These are phyloP conservation scores for Aleurites moluccanus DNA, from an alignment of 441 rosid species.

Conservation along the genomic window DNA sequence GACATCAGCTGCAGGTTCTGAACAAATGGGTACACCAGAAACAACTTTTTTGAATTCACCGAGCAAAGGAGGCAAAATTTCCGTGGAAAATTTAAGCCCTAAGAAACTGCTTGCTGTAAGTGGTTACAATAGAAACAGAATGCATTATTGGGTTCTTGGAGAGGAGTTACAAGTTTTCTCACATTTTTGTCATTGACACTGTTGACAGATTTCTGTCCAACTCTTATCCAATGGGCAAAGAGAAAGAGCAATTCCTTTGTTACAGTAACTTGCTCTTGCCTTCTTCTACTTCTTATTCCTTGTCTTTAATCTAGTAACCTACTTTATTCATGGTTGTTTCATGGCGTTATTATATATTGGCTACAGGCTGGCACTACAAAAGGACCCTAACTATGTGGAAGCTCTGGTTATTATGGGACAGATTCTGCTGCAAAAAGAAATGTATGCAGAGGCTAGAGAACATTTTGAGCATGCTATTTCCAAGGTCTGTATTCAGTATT, in stretches of 20 bases:
- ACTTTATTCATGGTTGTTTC: not conserved
- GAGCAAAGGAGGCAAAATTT: conserved; percentile 28
- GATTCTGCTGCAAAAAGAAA: conserved; percentile 55
- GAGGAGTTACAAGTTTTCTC: conserved; percentile 17
- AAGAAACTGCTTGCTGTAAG: conserved; percentile 69
- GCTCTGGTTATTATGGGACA: conserved; percentile 74
- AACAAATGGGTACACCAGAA: conserved; percentile 34
- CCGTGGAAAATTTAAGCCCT: conserved; percentile 52
- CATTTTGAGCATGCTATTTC: conserved; percentile 73
- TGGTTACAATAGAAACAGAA: conserved; percentile 19
- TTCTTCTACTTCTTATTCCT: conserved; percentile 9
- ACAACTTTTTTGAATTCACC: conserved; percentile 38
- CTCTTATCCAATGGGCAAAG: conserved; percentile 49
- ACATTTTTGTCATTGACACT: conserved; percentile 31
- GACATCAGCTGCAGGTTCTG: conserved; percentile 26
- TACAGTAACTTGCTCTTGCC: conserved; percentile 44
- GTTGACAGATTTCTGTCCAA: conserved; percentile 65
- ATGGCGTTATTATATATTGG: conserved; percentile 14
- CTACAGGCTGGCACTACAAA: conserved; percentile 68
- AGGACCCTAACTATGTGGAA: conserved; percentile 61
- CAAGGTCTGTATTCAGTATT: conserved; percentile 50
- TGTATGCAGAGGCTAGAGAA: conserved; percentile 54
- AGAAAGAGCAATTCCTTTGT: conserved; percentile 54
- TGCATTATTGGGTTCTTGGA: conserved; percentile 15
- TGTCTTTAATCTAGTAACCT: not conserved